Evolutionary conservation across 2,329 filamentous ascomycete species (phyloP).

Genomic region (Bipolaris bicolor): DNA sequence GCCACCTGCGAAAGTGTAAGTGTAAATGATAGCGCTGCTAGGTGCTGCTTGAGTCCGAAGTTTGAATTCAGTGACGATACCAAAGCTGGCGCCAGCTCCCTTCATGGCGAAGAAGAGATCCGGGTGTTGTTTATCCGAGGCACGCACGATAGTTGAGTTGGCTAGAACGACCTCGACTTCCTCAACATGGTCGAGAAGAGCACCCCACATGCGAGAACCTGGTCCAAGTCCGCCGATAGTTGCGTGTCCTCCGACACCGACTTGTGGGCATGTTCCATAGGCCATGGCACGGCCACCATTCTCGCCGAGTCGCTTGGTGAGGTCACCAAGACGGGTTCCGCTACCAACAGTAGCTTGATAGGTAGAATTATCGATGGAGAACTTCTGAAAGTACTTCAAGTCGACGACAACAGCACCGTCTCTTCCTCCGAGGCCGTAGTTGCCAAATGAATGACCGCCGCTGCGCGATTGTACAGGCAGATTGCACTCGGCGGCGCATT

Average conservation of each 20-base stretch:
- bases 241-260: slow-evolving; percentile 47
- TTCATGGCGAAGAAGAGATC: slow-evolving; percentile 53
- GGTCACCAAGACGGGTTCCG: slow-evolving; percentile 56
- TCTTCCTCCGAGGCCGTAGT: slow-evolving; percentile 56
- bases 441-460: slow-evolving; percentile 68
- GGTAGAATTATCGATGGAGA: slow-evolving; percentile 52
- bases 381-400: slow-evolving; percentile 56
- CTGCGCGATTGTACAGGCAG: slow-evolving; percentile 66
- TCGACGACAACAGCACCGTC: slow-evolving; percentile 58
- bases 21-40: slow-evolving; percentile 40
- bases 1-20: slow-evolving; percentile 40
- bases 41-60: slow-evolving; percentile 47
- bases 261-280: slow-evolving; percentile 53
- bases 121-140: slow-evolving; percentile 42
- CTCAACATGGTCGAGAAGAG: slow-evolving; percentile 43
- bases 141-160: slow-evolving; percentile 49
- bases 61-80: slow-evolving; percentile 51
- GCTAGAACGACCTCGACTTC: slow-evolving; percentile 50
- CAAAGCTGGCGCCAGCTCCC: slow-evolving; percentile 53
- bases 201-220: slow-evolving; percentile 42
- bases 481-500: slow-evolving; percentile 60
- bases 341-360: slow-evolving; percentile 56
- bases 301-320: slow-evolving; percentile 44
- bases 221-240: slow-evolving; percentile 47
- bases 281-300: slow-evolving; percentile 52